These are phyloP conservation scores for Stenocarpella maydis DNA, from an alignment of 2,329 filamentous ascomycete species.

Conservation along the genomic window DNA sequence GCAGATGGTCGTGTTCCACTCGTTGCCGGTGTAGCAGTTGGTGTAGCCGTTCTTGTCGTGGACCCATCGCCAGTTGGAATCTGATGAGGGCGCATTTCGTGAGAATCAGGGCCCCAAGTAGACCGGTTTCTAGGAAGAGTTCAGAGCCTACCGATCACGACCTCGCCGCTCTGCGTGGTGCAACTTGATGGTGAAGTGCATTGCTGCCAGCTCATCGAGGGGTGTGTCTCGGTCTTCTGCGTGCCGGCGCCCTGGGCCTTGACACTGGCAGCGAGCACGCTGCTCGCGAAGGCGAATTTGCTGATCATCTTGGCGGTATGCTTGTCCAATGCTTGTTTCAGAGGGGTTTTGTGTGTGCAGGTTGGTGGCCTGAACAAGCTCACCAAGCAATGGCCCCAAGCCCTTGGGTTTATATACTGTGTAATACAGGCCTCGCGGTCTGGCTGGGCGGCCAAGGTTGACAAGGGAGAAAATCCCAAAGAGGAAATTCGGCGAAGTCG, in stretches of 20 bases:
- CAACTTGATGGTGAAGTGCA: constrained; percentile 59
- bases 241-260: constrained; percentile 58
- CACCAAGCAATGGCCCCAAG: constrained; percentile 15
- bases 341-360: not conserved
- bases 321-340: not conserved
- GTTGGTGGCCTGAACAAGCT: not conserved
- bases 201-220: constrained; percentile 58
- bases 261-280: constrained; percentile 42
- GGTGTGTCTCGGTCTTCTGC: constrained; percentile 56
- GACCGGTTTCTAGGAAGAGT: constrained; percentile 37
- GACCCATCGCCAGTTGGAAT: constrained; percentile 67
- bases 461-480: constrained; percentile 4
- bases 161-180: constrained; percentile 54
- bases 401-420: constrained; percentile 7
- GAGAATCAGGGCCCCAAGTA: constrained; percentile 43
- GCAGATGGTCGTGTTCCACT: constrained; percentile 57
- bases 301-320: constrained; percentile 23
- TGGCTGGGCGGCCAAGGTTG: not conserved
- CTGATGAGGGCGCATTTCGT: not conserved
- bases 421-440: not conserved
- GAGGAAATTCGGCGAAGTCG: constrained; percentile 24
- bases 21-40: constrained; percentile 60
- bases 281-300: constrained; percentile 26
- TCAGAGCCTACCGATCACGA: constrained; percentile 40
- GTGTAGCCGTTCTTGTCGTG: constrained; percentile 55